Conservation (phyloP, 352 stramenopile genomes). For the Pythium monospermum region DNA sequence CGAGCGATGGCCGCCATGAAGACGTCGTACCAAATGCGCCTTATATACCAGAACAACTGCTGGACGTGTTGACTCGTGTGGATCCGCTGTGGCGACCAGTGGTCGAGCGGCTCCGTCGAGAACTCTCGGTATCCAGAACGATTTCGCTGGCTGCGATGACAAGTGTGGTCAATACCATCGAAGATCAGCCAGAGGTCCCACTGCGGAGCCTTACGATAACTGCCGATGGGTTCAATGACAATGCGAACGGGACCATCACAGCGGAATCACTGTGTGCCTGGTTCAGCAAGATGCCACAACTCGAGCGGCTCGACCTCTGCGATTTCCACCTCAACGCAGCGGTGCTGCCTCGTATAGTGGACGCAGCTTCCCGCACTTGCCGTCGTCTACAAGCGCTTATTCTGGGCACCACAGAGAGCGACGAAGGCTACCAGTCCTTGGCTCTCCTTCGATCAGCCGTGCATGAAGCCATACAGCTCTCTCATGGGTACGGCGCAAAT, state of each 20-base stretch:
- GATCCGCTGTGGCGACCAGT: conserved; percentile 1
- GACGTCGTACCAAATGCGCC: conserved; percentile 6
- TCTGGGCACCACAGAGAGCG: neutral
- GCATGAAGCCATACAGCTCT: conserved; percentile 4
- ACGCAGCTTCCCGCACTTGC: conserved; percentile 5
- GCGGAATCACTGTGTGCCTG: neutral
- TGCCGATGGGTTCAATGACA: neutral
- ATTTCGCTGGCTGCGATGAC: conserved; percentile 8
- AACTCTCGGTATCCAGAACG: conserved; percentile 5
- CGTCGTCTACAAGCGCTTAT: conserved; percentile 1
- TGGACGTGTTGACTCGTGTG: conserved; percentile 1
- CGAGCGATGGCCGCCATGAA: conserved; percentile 1
- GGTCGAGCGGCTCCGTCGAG: conserved; percentile 8
- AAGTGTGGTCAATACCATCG: conserved; percentile 5
- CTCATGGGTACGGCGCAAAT: neutral
- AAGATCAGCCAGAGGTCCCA: conserved; percentile 7
- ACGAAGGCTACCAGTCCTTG: neutral
- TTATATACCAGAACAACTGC: conserved; percentile 1
- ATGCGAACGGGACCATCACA: neutral
- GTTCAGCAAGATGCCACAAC: conserved; percentile 11
- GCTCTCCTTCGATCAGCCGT: neutral
- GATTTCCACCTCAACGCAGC: conserved; percentile 3
- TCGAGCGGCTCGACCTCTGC: conserved; percentile 16
- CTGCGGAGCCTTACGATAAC: conserved; percentile 8
- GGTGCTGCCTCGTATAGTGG: conserved; percentile 5